Evolutionary conservation across 1,284 basidiomycete species (phyloP).

Genomic region (Irpex sp.): DNA sequence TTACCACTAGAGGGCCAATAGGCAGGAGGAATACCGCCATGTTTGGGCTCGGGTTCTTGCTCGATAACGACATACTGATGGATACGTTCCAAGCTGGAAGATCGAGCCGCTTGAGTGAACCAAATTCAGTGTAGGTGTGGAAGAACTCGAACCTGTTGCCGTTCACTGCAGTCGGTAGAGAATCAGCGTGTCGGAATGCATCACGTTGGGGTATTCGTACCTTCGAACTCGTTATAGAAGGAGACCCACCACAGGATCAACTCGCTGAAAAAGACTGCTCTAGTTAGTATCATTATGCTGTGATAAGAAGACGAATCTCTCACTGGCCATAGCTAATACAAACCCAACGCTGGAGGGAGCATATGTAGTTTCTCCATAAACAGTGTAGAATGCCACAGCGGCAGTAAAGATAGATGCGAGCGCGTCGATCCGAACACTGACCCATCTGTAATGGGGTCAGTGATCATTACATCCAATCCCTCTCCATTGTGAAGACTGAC

Average conservation of each 20-base stretch:
- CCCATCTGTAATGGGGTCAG: constrained; percentile 36
- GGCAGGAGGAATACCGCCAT: constrained; percentile 2
- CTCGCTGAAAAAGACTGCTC: constrained; percentile 48
- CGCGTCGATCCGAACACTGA: constrained; percentile 45
- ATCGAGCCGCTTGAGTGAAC: background rate
- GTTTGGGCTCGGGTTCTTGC: constrained; percentile 4
- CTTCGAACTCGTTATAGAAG: constrained; percentile 50
- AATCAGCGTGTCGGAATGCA: background rate
- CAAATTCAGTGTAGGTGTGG: no score
- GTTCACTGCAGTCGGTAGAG: background rate
- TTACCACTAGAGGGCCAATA: constrained; percentile 6
- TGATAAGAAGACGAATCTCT: background rate
- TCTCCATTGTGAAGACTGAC: background rate
- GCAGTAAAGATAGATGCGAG: constrained; percentile 40
- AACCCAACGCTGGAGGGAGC: constrained; percentile 40
- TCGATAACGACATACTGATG: constrained; percentile 7
- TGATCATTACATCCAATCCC: no score
- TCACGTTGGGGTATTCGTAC: constrained; percentile 13
- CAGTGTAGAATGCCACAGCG: constrained; percentile 42
- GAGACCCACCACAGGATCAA: constrained; percentile 51
- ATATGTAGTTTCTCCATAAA: constrained; percentile 29
- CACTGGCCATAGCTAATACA: constrained; percentile 40
- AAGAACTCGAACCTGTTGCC: constrained; percentile 1
- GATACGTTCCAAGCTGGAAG: constrained; percentile 3
- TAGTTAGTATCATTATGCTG: background rate